phyloP scores from a whole-genome alignment of 2,329 filamentous ascomycete species.

The Macrophomina tecta region DNA sequence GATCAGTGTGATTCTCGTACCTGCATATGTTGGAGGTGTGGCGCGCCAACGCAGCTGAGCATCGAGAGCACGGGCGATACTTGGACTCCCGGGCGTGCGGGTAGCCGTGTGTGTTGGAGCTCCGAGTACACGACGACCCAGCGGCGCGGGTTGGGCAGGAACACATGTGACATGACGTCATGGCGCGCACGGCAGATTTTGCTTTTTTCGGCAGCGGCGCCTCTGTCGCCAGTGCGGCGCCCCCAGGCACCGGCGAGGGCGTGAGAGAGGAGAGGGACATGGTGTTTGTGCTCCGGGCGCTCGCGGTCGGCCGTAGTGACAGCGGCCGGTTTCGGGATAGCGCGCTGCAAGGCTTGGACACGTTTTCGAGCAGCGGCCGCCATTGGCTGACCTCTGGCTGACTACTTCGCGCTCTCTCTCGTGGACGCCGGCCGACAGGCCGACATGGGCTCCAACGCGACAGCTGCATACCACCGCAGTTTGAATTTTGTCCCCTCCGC shows the following conservation, averaged over 20 bases:
- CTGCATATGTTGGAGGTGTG: too few relatives aligned
- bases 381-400: slow-evolving; percentile 9
- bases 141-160: background rate
- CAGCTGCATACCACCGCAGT: slow-evolving; percentile 22
- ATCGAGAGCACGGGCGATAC: too few relatives aligned
- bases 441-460: slow-evolving; percentile 22
- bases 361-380: slow-evolving; percentile 2
- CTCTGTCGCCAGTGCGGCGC: background rate
- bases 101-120: background rate
- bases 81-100: too few relatives aligned
- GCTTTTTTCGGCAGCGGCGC: background rate
- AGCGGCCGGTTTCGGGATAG: slow-evolving; percentile 8
- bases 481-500: slow-evolving; percentile 21
- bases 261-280: background rate
- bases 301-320: slow-evolving; percentile 4
- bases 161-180: slow-evolving; percentile 20
- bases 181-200: background rate
- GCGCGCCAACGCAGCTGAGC: too few relatives aligned
- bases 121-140: background rate
- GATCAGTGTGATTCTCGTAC: background rate
- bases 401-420: background rate
- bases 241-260: background rate
- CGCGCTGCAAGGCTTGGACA: slow-evolving; percentile 19
- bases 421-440: slow-evolving; percentile 12
- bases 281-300: slow-evolving; percentile 12